phyloP scores from a whole-genome alignment of 345 rosid species.

The Eucalyptus sp. region DNA sequence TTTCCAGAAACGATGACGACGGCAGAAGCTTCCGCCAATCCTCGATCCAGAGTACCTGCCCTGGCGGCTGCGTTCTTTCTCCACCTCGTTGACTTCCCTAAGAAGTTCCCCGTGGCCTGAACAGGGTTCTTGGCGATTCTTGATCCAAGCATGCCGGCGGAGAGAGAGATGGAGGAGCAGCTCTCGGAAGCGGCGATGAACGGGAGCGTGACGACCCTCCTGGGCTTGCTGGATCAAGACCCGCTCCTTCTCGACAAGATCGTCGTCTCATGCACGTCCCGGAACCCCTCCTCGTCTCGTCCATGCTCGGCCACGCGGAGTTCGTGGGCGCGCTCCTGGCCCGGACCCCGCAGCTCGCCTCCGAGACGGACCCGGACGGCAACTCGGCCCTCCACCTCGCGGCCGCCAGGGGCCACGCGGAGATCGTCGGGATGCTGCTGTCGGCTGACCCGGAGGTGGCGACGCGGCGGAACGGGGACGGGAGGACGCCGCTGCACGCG shows the following conservation, averaged over 20 bases:
- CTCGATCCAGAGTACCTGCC: neutral
- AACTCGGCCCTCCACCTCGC: constrained; percentile 14
- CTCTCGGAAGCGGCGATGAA: constrained; percentile 1
- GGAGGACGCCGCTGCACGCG: constrained; percentile 10
- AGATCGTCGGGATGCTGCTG: constrained; percentile 1
- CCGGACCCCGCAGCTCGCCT: neutral
- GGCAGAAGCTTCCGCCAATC: neutral
- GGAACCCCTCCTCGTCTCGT: constrained; percentile 1
- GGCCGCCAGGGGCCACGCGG: neutral
- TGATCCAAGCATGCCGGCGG: neutral
- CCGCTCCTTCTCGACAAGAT: neutral
- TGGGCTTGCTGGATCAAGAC: neutral
- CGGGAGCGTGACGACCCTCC: neutral
- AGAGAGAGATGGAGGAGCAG: neutral
- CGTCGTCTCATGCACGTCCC: neutral
- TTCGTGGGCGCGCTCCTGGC: neutral
- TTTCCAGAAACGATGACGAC: neutral
- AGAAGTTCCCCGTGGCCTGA: neutral
- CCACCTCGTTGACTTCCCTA: neutral
- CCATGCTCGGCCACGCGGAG: constrained; percentile 6
- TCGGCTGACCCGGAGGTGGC: neutral
- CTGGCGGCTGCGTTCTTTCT: neutral
- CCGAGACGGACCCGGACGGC: neutral
- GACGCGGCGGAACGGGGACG: neutral
- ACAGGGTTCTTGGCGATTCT: neutral